Evolutionary conservation across 768 basidiomycete genomes (phyloP).

Genomic region (Amanita exitialis): DNA sequence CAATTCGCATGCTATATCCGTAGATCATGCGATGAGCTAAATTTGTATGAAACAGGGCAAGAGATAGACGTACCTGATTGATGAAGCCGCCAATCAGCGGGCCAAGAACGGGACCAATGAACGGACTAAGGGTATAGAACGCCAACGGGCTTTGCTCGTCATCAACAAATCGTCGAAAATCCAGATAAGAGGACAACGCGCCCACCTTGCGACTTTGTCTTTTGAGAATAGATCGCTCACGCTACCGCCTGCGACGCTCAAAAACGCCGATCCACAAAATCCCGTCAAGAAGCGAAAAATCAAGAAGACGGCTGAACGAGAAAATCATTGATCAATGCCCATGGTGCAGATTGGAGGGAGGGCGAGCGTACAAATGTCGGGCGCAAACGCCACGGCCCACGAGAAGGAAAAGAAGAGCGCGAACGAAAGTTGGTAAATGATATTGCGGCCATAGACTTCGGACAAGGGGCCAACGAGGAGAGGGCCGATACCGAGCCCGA

Average conservation of each 20-base stretch:
- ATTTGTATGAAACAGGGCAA: neutral
- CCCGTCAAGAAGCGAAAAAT: slow-evolving; percentile 38
- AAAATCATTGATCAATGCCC: neutral
- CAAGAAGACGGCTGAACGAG: neutral
- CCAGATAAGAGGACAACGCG: neutral
- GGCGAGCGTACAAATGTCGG: slow-evolving; percentile 40
- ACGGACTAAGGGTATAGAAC: slow-evolving; percentile 19
- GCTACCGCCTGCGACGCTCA: slow-evolving; percentile 48
- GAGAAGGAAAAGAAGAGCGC: slow-evolving; percentile 50
- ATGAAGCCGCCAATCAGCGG: slow-evolving; percentile 48
- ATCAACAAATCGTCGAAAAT: neutral
- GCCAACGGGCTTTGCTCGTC: neutral
- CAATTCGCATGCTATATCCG: slow-evolving; percentile 38
- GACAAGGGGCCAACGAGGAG: slow-evolving; percentile 43
- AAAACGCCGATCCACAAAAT: slow-evolving; percentile 42
- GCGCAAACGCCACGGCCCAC: slow-evolving; percentile 68
- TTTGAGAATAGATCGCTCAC: slow-evolving; percentile 49
- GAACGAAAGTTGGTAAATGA: slow-evolving; percentile 56
- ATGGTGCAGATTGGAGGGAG: neutral
- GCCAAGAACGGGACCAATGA: slow-evolving; percentile 41
- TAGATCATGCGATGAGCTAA: neutral
- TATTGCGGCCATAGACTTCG: slow-evolving; percentile 55
- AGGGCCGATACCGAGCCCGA: slow-evolving; percentile 46
- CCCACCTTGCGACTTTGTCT: slow-evolving; percentile 48
- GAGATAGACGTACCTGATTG: slow-evolving; percentile 12